These are phyloP conservation scores for Albophoma yamanashiensis DNA, from an alignment of 2,329 filamentous ascomycete genomes.

Conservation along the genomic window DNA sequence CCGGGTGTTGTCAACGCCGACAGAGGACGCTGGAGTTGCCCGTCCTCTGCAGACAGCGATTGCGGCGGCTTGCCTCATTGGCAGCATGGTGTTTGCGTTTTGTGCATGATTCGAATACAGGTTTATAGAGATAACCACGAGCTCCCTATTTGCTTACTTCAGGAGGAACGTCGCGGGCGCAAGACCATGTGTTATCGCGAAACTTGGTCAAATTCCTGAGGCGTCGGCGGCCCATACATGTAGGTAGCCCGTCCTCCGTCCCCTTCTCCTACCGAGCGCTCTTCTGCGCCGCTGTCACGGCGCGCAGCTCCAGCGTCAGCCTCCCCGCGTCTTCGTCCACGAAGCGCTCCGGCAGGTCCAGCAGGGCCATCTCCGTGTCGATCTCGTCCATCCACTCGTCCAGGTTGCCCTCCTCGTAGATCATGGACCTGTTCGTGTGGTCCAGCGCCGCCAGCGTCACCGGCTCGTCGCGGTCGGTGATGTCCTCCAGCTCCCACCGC, in stretches of 20 bases:
- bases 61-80: not conserved
- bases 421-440: not conserved
- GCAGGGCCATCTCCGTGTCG: not conserved
- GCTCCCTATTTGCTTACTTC: no score
- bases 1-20: not conserved
- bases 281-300: conserved; percentile 1
- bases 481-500: conserved; percentile 4
- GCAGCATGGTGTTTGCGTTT: not conserved
- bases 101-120: not conserved
- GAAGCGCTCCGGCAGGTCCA: conserved; percentile 5
- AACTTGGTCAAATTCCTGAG: no score
- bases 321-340: conserved; percentile 1
- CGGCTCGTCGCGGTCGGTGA: conserved; percentile 2
- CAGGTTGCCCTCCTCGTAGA: conserved; percentile 8
- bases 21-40: not conserved
- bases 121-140: no score
- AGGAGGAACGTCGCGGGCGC: no score
- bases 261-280: not conserved
- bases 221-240: no score
- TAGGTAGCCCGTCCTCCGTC: not conserved
- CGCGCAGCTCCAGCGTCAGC: conserved; percentile 2
- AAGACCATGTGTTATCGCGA: no score
- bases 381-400: conserved; percentile 8
- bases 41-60: not conserved
- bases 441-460: conserved; percentile 7